phyloP scores from a whole-genome alignment of 1,284 basidiomycete species.

The Xerocomus nothofagi region DNA sequence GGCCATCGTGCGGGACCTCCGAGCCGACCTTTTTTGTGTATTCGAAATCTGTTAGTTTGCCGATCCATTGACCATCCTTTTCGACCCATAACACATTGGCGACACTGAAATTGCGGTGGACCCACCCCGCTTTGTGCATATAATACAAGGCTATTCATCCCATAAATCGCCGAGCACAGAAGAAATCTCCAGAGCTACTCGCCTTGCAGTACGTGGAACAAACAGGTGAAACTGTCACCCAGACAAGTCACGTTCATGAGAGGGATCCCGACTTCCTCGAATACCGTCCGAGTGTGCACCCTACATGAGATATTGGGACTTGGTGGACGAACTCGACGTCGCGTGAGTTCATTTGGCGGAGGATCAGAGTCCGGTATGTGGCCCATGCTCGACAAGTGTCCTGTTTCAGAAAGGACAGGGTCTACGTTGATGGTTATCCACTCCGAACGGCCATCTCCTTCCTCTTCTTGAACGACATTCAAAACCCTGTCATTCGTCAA shows the following conservation, averaged over 20 bases:
- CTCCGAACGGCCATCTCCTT: neutral
- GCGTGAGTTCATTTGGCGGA: neutral
- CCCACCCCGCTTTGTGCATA: too few species aligned
- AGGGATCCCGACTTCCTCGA: neutral
- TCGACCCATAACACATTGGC: too few species aligned
- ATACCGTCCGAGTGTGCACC: conserved; percentile 7
- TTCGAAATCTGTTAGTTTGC: too few species aligned
- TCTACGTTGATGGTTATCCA: neutral
- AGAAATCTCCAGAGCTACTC: neutral
- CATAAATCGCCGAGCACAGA: too few species aligned
- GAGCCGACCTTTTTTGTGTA: too few species aligned
- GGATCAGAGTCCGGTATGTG: neutral
- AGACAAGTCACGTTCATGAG: neutral
- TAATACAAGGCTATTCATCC: neutral
- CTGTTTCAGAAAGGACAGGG: neutral
- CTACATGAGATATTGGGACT: neutral
- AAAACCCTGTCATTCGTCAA: neutral
- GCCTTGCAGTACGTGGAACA: neutral
- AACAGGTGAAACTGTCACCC: neutral
- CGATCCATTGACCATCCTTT: too few species aligned
- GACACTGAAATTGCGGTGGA: too few species aligned
- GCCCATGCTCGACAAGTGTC: neutral
- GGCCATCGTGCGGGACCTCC: too few species aligned
- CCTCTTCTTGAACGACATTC: conserved; percentile 5
- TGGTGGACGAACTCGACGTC: neutral